Base-by-base conservation (phyloP, 768 basidiomycete species). In the Lactarius indigo region DNA sequence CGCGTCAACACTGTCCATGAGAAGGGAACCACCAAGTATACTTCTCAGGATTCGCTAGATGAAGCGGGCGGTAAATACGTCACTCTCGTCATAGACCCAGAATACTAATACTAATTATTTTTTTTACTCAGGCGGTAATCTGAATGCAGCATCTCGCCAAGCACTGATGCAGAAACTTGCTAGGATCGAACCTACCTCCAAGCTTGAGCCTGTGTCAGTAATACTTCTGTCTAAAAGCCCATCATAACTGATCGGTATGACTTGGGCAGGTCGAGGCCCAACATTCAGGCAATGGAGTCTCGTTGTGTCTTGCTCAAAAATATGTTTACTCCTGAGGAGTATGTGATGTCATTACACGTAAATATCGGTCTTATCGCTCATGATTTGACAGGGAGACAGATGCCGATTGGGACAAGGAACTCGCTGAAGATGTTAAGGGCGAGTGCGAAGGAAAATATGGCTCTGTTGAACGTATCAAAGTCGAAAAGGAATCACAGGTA, bases 131-230 rank as follows among this genome's bases (percentile, higher is more conserved):
- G 94, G 91, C 78, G 92, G 92, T 92, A 94, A 94, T 85, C 87
- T 97, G 83, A 97, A 97, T 82, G 92, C 92, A 83, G 92, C 92
- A 75, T 94, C 94, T 76, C 92, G 97, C 80, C 95, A 97, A 84
- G 93, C 94, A 78, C 93, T 99, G 82, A 99, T 99, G 97, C 94
- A 96, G 81, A 99, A 98, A 88, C 92, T 99, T 85, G 95, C 97
- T 78, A 94, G 97, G 83, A 92, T 87, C 79, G 91, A 93, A 55
- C 77, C 87, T 59, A 78, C 84, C 59, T 75, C 79, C 64, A 82
- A 80, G 73, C 82, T 85, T 70, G 82, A 86, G 73, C 84, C 87
- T 30, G 76, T 85, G 91, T 93, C 78, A 70, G 87, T 76, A 57
- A 50, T 3, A n/a, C 39, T 37, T 63, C 50, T 5, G 26, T 55